A percentile compares a stretch with the other conserved stretches of the same genome.
These are phyloP conservation scores for Potentilla sterilis DNA, from an alignment of 306 rosid species.

Conservation along the genomic window DNA sequence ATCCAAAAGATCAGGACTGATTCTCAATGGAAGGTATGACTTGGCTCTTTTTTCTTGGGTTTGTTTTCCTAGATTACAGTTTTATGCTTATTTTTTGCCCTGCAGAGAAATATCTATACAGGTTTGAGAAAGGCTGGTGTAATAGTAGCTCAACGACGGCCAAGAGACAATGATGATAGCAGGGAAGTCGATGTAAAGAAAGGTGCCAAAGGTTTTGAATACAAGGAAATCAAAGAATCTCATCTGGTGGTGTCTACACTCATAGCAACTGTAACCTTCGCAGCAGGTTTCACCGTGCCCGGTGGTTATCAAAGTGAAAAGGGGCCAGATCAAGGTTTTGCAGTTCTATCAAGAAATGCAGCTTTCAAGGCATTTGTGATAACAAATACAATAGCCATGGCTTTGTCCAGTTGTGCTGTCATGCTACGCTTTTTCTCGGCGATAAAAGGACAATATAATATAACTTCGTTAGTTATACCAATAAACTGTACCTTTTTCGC, in stretches of 20 bases:
- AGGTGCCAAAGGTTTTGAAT: no score
- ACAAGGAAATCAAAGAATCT: neutral
- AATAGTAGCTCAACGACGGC: neutral
- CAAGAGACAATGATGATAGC: no score
- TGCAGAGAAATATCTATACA: neutral
- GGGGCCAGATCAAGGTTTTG: neutral
- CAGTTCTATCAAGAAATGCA: neutral
- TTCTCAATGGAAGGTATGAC: no score
- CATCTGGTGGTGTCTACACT: neutral
- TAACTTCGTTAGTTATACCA: no score
- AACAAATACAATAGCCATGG: neutral
- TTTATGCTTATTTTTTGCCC: no score
- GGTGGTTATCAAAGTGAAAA: neutral
- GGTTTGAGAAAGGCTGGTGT: neutral
- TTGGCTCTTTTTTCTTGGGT: no score
- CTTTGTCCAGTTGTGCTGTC: neutral
- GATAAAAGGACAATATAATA: no score
- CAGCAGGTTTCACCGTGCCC: neutral
- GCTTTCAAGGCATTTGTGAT: constrained; percentile 5
- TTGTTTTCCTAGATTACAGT: neutral
- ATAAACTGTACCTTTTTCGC: neutral
- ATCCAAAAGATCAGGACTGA: neutral
- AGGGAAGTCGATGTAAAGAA: no score
- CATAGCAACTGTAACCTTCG: neutral
- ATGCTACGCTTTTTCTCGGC: neutral